A percentile compares a stretch with the other conserved stretches of the same genome.
Evolutionary conservation across 805 yeast genomes (phyloP).

Genomic region (Kuraishia ogatae): DNA sequence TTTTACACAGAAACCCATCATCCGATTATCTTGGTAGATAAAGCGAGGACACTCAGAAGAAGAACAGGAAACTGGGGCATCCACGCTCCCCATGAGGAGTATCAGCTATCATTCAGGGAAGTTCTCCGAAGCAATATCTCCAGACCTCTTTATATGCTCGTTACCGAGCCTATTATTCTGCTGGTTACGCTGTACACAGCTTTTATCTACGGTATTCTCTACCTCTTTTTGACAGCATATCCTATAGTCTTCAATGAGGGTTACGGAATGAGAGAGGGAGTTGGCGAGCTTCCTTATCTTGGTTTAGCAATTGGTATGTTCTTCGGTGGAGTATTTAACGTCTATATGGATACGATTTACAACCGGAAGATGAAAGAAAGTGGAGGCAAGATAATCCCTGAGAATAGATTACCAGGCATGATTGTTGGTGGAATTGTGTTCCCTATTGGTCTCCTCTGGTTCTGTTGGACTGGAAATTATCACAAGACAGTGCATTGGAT

Average conservation of each 20-base stretch:
- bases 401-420: constrained; percentile 72
- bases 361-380: constrained; percentile 36
- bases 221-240: constrained; percentile 64
- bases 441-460: constrained; percentile 78
- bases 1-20: constrained; percentile 63
- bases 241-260: constrained; percentile 61
- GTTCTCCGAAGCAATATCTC: constrained; percentile 53
- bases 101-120: constrained; percentile 45
- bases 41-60: constrained; percentile 55
- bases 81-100: constrained; percentile 67
- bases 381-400: constrained; percentile 61
- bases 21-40: constrained; percentile 51
- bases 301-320: constrained; percentile 65
- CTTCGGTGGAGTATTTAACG: constrained; percentile 44
- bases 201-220: constrained; percentile 73
- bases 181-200: constrained; percentile 64
- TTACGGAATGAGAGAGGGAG: constrained; percentile 56
- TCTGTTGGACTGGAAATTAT: constrained; percentile 82
- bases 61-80: constrained; percentile 79
- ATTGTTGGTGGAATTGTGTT: constrained; percentile 62
- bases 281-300: constrained; percentile 71
- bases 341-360: constrained; percentile 49
- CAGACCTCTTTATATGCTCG: constrained; percentile 62
- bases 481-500: constrained; percentile 69
- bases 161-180: constrained; percentile 66